These are phyloP conservation scores for Allium cepa DNA, from an alignment of 106 monocot species.

Conservation along the genomic window DNA sequence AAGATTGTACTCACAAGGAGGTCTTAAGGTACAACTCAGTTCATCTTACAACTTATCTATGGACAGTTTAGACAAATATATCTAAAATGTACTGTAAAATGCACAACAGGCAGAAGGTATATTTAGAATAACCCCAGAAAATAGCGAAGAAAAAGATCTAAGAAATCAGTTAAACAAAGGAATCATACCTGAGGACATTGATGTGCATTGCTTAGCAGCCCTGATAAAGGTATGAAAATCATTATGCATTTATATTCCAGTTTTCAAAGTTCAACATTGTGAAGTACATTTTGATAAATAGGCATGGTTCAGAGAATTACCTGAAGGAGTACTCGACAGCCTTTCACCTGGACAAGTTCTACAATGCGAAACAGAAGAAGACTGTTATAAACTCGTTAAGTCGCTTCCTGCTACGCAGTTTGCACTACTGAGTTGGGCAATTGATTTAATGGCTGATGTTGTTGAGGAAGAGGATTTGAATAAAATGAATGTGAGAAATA, in stretches of 20 bases:
- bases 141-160: slow-evolving; percentile 33
- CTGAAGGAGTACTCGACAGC: slow-evolving; percentile 14
- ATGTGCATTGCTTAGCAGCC: slow-evolving; percentile 47
- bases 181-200: slow-evolving; percentile 38
- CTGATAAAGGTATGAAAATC: slow-evolving; percentile 29
- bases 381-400: slow-evolving; percentile 11
- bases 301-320: slow-evolving; percentile 29
- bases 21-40: slow-evolving; percentile 50
- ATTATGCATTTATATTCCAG: background rate
- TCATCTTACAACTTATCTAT: background rate
- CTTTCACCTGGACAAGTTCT: slow-evolving; percentile 22
- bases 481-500: slow-evolving; percentile 23
- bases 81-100: background rate
- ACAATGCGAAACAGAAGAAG: slow-evolving; percentile 18
- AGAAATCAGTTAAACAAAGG: slow-evolving; percentile 43
- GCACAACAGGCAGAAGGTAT: slow-evolving; percentile 42
- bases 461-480: slow-evolving; percentile 18
- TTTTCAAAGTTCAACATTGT: background rate
- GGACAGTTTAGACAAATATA: background rate
- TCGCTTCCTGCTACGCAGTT: slow-evolving; percentile 13
- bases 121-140: slow-evolving; percentile 43
- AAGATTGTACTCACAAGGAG: slow-evolving; percentile 62
- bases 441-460: slow-evolving; percentile 22
- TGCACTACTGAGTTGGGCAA: slow-evolving; percentile 17
- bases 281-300: slow-evolving; percentile 5